Conservation (phyloP, 306 rosid species). For the cucumber (Cucumis sativus) region DNA sequence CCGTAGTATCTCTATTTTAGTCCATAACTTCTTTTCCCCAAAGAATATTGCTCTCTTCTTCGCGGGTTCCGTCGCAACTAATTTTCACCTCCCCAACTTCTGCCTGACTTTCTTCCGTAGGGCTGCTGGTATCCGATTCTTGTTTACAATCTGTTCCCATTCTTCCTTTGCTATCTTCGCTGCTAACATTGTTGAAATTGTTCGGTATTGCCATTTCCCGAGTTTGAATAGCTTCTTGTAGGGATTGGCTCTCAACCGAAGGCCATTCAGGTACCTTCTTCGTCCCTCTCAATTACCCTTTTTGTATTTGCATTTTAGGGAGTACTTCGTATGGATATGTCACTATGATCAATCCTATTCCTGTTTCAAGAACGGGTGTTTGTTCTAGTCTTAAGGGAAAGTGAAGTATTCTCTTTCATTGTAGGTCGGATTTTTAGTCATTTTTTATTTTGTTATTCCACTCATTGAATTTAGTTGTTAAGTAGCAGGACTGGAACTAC, state of each 20-base stretch:
- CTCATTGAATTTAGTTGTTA: constrained; percentile 7
- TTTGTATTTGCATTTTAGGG: not conserved
- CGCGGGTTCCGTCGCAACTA: not conserved
- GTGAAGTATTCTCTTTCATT: not conserved
- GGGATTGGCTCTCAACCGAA: not conserved
- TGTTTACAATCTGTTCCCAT: not conserved
- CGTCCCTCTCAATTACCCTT: not conserved
- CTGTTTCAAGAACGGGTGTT: not conserved
- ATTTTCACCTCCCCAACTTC: not conserved
- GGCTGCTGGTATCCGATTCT: not conserved
- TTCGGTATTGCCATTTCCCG: not conserved
- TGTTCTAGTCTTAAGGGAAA: not conserved
- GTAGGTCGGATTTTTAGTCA: not conserved
- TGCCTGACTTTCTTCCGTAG: not conserved
- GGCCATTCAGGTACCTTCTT: not conserved
- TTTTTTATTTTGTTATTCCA: not conserved
- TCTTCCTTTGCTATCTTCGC: not conserved
- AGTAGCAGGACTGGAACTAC: constrained; percentile 14
- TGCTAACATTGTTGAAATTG: not conserved
- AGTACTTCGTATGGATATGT: not conserved
- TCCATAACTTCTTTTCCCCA: not conserved
- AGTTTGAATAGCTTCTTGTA: not conserved
- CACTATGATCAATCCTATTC: too few species aligned
- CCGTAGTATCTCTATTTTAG: too few species aligned
- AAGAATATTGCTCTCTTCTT: not conserved